Evolutionary conservation across 306 rosid genomes (phyloP), one percentile per base, ranked within the genome.

Genomic region (Rosa persica): DNA sequence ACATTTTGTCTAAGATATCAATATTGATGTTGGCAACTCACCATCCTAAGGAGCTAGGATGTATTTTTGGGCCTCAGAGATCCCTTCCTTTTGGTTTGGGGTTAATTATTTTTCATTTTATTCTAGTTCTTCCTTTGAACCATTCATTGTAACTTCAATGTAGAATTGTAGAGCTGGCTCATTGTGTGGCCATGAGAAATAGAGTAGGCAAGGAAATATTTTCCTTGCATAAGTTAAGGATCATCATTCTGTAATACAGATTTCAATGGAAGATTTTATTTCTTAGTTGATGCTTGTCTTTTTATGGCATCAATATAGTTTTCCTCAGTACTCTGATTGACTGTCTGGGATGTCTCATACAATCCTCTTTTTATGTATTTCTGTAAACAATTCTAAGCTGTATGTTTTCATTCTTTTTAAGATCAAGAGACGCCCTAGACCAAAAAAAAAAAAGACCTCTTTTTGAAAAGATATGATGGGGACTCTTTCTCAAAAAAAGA

Each of bases 1-100:
- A 20, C 85, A 93, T 90, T 93, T 93, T 86, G 84, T 93, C 80
- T 93, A 86, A 93, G 74, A 62, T 67, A 76, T 74, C 82, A 74
- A 34, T 81, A 83, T 70, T 85, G 70, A 71, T 68, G 25, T 25
- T 77, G 77, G 79, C 43, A 69, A 67, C 72, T 43, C 73, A 78
- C 79, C 76, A 65, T 73, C 79, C 75, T 60, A 69, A 64, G 70
- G 23, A 64, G 44, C 43, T 57, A 81, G 88, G 87, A 88, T 73
- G 12, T 76, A 81, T 83, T 75, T 81, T 84, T 74, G 79, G 79
- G 76, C 87, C 84, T 69, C 57, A 73, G 61, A 61, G 77, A 67
- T 73, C 64, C 60, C 30, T 76, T 76, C 23, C 38, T 66, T 76
- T 10, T 38, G 73, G 39, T 13, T 16, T 25, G 19, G 36, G 52